phyloP scores from a whole-genome alignment of 2,329 filamentous ascomycete genomes.

The Beauveria scarabaeidicola region DNA sequence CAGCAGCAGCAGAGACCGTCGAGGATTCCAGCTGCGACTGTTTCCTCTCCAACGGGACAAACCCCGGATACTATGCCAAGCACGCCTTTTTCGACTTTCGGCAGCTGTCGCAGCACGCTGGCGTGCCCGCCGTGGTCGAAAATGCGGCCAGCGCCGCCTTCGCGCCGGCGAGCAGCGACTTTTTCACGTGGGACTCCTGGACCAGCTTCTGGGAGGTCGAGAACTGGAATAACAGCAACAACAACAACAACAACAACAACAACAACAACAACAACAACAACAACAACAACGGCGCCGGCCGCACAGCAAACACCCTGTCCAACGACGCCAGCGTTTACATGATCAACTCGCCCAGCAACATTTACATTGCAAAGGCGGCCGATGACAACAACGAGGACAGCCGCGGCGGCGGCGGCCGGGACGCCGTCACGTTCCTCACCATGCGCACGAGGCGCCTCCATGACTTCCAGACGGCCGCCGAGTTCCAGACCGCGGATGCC shows the following conservation, averaged over 20 bases:
- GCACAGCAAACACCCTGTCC: slow-evolving; percentile 15
- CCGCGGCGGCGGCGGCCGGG: slow-evolving; percentile 20
- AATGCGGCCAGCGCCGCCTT: slow-evolving; percentile 20
- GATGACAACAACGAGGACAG: slow-evolving; percentile 25
- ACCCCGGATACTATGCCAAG: slow-evolving; percentile 33
- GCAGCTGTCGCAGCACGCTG: slow-evolving; percentile 29
- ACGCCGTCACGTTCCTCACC: slow-evolving; percentile 35
- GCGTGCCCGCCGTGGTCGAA: slow-evolving; percentile 24
- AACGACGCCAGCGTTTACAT: slow-evolving; percentile 25
- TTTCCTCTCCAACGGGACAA: slow-evolving; percentile 39
- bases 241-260: too few species aligned
- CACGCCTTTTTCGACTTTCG: slow-evolving; percentile 45
- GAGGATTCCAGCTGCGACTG: slow-evolving; percentile 35
- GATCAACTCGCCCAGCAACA: slow-evolving; percentile 34
- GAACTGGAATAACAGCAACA: slow-evolving; percentile 23
- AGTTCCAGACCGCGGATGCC: slow-evolving; percentile 32
- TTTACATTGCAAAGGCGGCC: slow-evolving; percentile 37
- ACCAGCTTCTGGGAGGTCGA: slow-evolving; percentile 14
- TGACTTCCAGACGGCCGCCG: slow-evolving; percentile 38
- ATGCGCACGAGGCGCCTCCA: slow-evolving; percentile 37
- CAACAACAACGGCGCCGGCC: not conserved
- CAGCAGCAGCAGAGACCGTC: not conserved
- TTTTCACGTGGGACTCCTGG: slow-evolving; percentile 30
- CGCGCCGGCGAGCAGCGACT: slow-evolving; percentile 28
- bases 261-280: too few species aligned